Evolutionary conservation across 2,329 filamentous ascomycete species (phyloP), one percentile per base, ranked within the genome.

Genomic region (Aspergillus sp.): DNA sequence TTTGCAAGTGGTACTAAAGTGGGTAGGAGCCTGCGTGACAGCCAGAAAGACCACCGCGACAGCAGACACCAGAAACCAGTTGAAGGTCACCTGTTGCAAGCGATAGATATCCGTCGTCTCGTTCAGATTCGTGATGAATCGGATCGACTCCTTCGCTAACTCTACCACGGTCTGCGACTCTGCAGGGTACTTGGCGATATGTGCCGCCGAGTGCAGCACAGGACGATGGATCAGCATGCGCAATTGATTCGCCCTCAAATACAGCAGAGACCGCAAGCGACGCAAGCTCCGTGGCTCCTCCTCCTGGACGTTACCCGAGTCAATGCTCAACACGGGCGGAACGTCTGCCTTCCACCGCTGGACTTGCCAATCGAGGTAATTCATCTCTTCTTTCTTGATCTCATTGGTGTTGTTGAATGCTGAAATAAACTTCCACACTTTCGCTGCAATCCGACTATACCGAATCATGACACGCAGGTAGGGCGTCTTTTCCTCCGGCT

Each of bases 171-270:
- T 89, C 68, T 91, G 86, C 0, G 92, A 92, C 63, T 91, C 88
- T 5, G 80, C 76, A 39, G 88, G 83, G 70, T 96, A 89, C 55
- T 88, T 85, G 78, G 90, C 86, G 68, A 97, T 96, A 69, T 89
- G 92, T 8, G 87, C 90, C 0, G 71, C 69, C 0, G 72, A 93
- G 73, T 96, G 91, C 8, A 97, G 79, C 2, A 96, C 88, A 0
- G 92, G 92, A 0, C 92, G 91, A 75, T 96, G 91, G 48, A 97
- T 90, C 74, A 92, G 88, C 66, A 93, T 94, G 5, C 92, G 89
- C 77, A 96, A 90, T 79, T 96, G 91, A 69, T 97, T 97, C 1
- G 91, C 85, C n/a, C 93, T 86, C 5, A 97, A 81, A 71, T 95
- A 94, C 10, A 95, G 90, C 74, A 95, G 87, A 25, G 96, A 88